These are phyloP conservation scores for Pyrus betulifolia DNA, from an alignment of 306 rosid species.

Conservation along the genomic window DNA sequence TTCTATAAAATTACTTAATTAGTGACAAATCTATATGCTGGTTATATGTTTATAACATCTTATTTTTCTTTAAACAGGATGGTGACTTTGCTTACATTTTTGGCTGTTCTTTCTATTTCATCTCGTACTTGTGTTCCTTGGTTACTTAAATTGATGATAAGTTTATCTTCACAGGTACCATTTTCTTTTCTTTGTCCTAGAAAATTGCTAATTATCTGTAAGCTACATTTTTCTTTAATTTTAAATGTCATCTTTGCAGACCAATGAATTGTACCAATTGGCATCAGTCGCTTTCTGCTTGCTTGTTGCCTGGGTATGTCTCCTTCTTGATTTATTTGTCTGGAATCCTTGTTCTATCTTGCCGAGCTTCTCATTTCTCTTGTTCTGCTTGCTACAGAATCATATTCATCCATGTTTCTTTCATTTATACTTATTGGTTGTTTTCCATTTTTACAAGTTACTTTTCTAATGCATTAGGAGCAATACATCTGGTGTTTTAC, in stretches of 20 bases:
- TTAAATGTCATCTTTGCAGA: slow-evolving; percentile 48
- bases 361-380: background rate
- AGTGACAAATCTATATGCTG: background rate
- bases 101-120: slow-evolving; percentile 67
- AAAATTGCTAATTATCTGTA: background rate
- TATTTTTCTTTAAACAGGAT: slow-evolving; percentile 43
- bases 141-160: slow-evolving; percentile 90
- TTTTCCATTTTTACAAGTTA: background rate
- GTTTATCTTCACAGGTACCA: slow-evolving; percentile 90
- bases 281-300: slow-evolving; percentile 98
- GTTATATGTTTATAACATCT: slow-evolving; percentile 3
- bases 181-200: slow-evolving; percentile 17
- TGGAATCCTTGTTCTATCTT: background rate
- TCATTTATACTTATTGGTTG: background rate
- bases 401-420: background rate
- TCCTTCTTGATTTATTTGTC: background rate
- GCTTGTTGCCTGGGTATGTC: slow-evolving; percentile 95
- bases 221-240: background rate
- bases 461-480: background rate
- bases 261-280: slow-evolving; percentile 95
- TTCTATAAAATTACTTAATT: background rate
- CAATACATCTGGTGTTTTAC: background rate
- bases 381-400: background rate
- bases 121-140: slow-evolving; percentile 85
- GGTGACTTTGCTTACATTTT: slow-evolving; percentile 59